Percentiles rank a stretch among this genome's conserved stretches.
Conservation (phyloP, 306 rosid species). For the Aeschynomene evenia region DNA sequence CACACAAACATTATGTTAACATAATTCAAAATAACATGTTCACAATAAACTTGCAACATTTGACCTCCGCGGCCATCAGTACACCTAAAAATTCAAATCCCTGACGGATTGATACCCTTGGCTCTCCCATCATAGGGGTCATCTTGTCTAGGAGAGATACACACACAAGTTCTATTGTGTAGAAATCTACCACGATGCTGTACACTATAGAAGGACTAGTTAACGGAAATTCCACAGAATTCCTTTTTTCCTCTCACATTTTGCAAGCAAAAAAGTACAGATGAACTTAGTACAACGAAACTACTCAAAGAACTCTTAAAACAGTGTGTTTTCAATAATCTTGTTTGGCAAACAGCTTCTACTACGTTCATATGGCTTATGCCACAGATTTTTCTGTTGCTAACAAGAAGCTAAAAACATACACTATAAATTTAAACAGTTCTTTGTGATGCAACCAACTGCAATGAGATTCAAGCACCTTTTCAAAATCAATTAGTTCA, state of each 20-base stretch:
- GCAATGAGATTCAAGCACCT: constrained; percentile 16
- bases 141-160: too few species aligned
- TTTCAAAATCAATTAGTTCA: background rate
- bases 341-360: background rate
- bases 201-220: background rate
- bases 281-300: background rate
- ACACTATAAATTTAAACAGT: background rate
- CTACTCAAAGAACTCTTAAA: background rate
- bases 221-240: background rate
- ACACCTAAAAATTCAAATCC: constrained; percentile 20
- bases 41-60: background rate
- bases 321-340: background rate
- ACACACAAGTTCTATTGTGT: too few species aligned
- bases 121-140: too few species aligned
- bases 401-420: background rate
- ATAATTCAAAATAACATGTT: constrained; percentile 15
- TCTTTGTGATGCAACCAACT: background rate
- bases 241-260: background rate
- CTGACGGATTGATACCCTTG: too few species aligned
- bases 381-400: background rate
- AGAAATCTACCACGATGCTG: too few species aligned
- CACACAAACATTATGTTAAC: constrained; percentile 32
- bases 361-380: background rate
- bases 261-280: background rate
- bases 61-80: background rate